Conservation (phyloP, 345 rosid species). For the Pugionium cornutum region DNA sequence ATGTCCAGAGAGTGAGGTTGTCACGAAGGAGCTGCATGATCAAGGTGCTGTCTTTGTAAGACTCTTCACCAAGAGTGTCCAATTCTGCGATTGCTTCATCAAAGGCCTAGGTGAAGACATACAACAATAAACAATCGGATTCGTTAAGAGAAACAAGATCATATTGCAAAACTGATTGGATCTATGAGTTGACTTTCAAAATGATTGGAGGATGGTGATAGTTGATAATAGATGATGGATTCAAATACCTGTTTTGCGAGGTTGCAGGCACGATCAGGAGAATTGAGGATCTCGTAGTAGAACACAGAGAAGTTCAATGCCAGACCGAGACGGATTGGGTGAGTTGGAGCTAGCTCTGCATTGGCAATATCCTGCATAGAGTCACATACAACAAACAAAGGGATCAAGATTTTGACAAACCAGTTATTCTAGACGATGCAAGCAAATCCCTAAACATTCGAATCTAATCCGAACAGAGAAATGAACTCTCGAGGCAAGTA, state of each 20-base stretch:
- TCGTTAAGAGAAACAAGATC: not conserved
- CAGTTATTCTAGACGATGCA: not conserved
- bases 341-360: conserved; percentile 86
- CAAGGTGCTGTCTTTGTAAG: conserved; percentile 88
- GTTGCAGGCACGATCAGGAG: conserved; percentile 95
- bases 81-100: conserved; percentile 97
- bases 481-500: not conserved
- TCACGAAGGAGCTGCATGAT: conserved; percentile 85
- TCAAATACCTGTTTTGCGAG: conserved; percentile 82
- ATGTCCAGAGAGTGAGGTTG: conserved; percentile 97
- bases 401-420: not conserved
- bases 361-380: conserved; percentile 79
- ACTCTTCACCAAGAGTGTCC: conserved; percentile 95
- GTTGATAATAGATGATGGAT: not conserved
- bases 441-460: not conserved
- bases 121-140: conserved; percentile 10
- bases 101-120: conserved; percentile 55
- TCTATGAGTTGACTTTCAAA: not conserved
- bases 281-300: conserved; percentile 87
- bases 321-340: conserved; percentile 89
- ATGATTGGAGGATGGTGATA: not conserved
- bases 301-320: conserved; percentile 95
- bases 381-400: not conserved
- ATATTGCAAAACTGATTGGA: no score
- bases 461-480: not conserved